Percentiles rank a stretch among this genome's conserved stretches.
These are phyloP conservation scores for Amorphotheca resinae DNA, from an alignment of 495 filamentous ascomycete species.

Conservation along the genomic window DNA sequence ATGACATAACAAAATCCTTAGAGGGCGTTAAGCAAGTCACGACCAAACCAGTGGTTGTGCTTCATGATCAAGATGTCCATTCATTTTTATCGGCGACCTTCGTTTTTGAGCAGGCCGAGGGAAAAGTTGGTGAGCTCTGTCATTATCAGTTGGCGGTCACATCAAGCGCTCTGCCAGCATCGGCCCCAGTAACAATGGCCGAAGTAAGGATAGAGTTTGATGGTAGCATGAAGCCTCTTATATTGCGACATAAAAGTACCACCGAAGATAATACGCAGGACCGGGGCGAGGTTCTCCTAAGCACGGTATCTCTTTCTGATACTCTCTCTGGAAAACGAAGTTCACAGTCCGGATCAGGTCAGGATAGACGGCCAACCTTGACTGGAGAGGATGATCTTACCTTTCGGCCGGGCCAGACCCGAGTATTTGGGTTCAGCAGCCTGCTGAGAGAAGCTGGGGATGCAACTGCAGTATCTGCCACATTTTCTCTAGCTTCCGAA, in stretches of 20 bases:
- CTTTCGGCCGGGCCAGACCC: constrained; percentile 53
- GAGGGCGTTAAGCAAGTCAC: constrained; percentile 36
- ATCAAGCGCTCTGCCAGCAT: constrained; percentile 52
- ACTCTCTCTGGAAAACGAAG: not conserved
- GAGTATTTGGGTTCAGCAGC: constrained; percentile 57
- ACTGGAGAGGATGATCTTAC: constrained; percentile 52
- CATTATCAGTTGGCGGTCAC: constrained; percentile 58
- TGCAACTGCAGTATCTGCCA: constrained; percentile 50
- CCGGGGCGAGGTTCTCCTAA: not conserved
- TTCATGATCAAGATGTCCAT: constrained; percentile 53
- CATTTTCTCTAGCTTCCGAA: constrained; percentile 47
- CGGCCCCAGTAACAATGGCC: constrained; percentile 51
- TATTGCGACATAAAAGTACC: constrained; percentile 27
- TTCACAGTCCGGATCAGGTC: constrained; percentile 2
- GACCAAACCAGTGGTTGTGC: constrained; percentile 49
- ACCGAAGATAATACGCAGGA: constrained; percentile 1
- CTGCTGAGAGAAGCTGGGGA: constrained; percentile 73
- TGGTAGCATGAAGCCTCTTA: constrained; percentile 51
- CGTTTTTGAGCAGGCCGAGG: constrained; percentile 59
- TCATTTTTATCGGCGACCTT: constrained; percentile 63
- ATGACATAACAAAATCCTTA: constrained; percentile 63
- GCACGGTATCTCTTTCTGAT: constrained; percentile 18
- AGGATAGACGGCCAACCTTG: constrained; percentile 20
- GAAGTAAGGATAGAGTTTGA: constrained; percentile 55
- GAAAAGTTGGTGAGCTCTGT: constrained; percentile 71